These are phyloP conservation scores for Epichloe uncinata DNA, from an alignment of 2,329 filamentous ascomycete species.

Conservation along the genomic window DNA sequence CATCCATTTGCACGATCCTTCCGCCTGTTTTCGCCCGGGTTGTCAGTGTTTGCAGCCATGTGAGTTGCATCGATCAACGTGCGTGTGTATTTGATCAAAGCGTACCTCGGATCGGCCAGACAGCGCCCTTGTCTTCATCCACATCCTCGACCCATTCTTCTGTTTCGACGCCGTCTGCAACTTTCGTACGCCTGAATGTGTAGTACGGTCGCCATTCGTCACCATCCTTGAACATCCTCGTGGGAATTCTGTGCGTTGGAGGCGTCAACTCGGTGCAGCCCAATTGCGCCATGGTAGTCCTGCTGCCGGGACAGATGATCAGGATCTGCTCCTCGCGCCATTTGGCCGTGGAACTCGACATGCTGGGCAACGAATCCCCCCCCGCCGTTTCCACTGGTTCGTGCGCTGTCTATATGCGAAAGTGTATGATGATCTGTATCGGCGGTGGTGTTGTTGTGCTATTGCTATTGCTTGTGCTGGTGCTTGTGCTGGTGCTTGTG, in stretches of 20 bases:
- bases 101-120: slow-evolving; percentile 65
- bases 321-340: slow-evolving; percentile 53
- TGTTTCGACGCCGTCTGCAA: slow-evolving; percentile 33
- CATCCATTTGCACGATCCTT: slow-evolving; percentile 77
- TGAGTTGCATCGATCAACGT: not conserved
- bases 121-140: slow-evolving; percentile 74
- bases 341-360: slow-evolving; percentile 44
- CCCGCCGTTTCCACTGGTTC: not conserved
- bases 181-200: slow-evolving; percentile 52
- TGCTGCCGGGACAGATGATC: slow-evolving; percentile 71
- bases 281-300: slow-evolving; percentile 81
- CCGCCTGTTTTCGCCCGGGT: slow-evolving; percentile 39
- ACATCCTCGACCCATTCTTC: slow-evolving; percentile 80
- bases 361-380: slow-evolving; percentile 18
- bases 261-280: slow-evolving; percentile 85
- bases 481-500: not conserved
- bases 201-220: slow-evolving; percentile 66
- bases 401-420: not conserved
- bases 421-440: not conserved
- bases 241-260: slow-evolving; percentile 72
- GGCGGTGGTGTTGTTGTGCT: not conserved
- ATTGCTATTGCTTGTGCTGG: not conserved
- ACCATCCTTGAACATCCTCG: slow-evolving; percentile 87
- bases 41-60: not conserved
- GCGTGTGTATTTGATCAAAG: not conserved